Percentiles rank a stretch among this genome's conserved stretches.
Evolutionary conservation across 805 yeast species (phyloP).

Genomic region (Kuraishia borneana): DNA sequence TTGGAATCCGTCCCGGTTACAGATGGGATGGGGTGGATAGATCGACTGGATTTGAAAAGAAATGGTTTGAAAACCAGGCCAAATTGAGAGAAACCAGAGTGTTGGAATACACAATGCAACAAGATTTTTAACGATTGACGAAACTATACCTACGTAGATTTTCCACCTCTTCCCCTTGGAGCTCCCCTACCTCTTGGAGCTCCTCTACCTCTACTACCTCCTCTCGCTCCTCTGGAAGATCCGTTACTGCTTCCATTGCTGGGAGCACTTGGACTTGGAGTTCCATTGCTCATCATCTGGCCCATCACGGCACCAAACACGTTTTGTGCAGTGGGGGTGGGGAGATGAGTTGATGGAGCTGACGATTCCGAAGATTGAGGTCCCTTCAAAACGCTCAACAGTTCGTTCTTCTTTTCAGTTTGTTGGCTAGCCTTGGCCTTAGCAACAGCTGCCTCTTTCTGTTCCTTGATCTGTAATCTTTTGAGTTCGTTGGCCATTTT

Average conservation of each 20-base stretch:
- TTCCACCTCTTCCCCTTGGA: constrained; percentile 12
- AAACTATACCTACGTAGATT: constrained; percentile 1
- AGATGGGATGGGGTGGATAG: constrained; percentile 92
- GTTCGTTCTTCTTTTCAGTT: constrained; percentile 26
- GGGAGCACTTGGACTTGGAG: neutral
- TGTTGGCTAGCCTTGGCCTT: constrained; percentile 15
- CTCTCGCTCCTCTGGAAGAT: neutral
- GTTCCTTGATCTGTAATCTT: constrained; percentile 3
- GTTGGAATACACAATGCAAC: constrained; percentile 23
- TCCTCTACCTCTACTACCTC: constrained; percentile 4
- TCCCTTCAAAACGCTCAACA: constrained; percentile 31
- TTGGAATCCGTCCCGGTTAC: constrained; percentile 64
- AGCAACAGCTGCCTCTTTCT: constrained; percentile 5
- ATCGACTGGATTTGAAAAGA: constrained; percentile 74
- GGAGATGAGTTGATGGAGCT: neutral
- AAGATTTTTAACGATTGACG: constrained; percentile 17
- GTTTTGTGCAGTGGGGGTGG: constrained; percentile 11
- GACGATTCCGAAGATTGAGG: constrained; percentile 8
- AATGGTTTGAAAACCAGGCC: constrained; percentile 36
- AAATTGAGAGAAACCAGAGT: constrained; percentile 20
- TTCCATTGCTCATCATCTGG: constrained; percentile 8
- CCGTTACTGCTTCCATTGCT: neutral
- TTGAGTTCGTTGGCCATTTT: neutral
- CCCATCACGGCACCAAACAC: constrained; percentile 18
- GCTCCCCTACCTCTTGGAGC: constrained; percentile 8